Evolutionary conservation across 495 filamentous ascomycete genomes (phyloP), one percentile per base, ranked within the genome.

Genomic region (Hypoxylon crocopeplum): DNA sequence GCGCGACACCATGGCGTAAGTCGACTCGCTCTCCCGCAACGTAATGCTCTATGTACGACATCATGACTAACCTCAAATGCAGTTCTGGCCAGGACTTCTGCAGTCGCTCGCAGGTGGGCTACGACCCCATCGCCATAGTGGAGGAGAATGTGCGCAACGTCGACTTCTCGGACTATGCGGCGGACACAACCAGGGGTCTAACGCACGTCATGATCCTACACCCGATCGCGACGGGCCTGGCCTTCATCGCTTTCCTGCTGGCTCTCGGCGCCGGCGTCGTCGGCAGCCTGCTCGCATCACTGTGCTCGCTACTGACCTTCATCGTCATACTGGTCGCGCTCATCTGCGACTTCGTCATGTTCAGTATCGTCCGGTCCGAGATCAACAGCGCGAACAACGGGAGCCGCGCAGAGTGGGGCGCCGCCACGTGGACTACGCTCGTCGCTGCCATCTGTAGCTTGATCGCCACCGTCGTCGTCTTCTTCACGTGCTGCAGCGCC

Each of bases 171-270:
- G 67, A 70, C 56, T 66, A 72, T 56, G 69, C 75, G 5, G 57
- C 59, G 17, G 67, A 74, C 61, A 79, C 79, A 17, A 59, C 80
- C n/a, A 71, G 72, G 27, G 67, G 59, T 0, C 74, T 87, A 5
- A 86, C 84, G 12, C 74, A 71, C 45, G 82, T 79, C 42, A 81
- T 87, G 79, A 61, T 87, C 47, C 75, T 87, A 41, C 84, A 87
- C 71, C 84, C 84, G 7, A 75, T 87, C 69, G 83, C 79, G 3
- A 79, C 77, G 46, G 83, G 73, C 15, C 54, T 86, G 12, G 73
- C 77, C 52, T 85, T 86, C 73, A 79, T 86, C 67, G 77, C 84
- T 48, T 86, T 86, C 75, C 48, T 83, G 17, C 66, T 82, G 45
- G 73, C 76, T 6, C 69, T 82, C 60, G 80, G 82, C 61, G 72